Evolutionary conservation across 805 yeast genomes (phyloP).

Genomic region (Kluyveromyces dobzhanskii): DNA sequence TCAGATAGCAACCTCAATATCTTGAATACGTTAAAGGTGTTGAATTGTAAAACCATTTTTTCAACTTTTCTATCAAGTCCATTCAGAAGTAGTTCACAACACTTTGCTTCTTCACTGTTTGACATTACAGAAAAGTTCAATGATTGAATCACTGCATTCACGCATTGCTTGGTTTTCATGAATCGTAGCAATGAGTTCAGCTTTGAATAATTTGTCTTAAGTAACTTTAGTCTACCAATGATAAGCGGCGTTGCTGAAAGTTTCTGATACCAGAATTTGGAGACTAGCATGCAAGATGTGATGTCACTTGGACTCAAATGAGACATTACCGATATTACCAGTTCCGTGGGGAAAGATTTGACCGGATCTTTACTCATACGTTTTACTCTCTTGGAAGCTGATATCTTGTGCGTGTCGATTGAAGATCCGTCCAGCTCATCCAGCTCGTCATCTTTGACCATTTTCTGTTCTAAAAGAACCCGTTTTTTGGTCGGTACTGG

Average conservation of each 20-base stretch:
- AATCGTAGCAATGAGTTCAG: constrained; percentile 14
- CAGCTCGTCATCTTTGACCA: neutral
- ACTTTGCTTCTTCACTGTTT: constrained; percentile 18
- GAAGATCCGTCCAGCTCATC: constrained; percentile 4
- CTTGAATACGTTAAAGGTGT: constrained; percentile 1
- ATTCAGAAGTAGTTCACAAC: constrained; percentile 10
- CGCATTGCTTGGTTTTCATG: constrained; percentile 4
- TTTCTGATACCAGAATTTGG: constrained; percentile 17
- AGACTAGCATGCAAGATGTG: constrained; percentile 12
- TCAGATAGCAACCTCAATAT: neutral
- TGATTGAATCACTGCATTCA: neutral
- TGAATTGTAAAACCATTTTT: constrained; percentile 10
- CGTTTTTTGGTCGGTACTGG: neutral
- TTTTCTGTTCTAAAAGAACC: neutral
- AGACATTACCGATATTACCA: constrained; percentile 15
- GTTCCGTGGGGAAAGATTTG: constrained; percentile 18
- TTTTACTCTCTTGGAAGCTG: neutral
- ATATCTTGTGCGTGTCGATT: no score
- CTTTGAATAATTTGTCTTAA: constrained; percentile 11
- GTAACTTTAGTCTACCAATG: constrained; percentile 15
- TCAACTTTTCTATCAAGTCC: constrained; percentile 8
- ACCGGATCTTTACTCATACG: constrained; percentile 11
- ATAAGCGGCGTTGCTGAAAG: constrained; percentile 13
- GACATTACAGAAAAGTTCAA: constrained; percentile 16
- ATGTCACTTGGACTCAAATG: constrained; percentile 16